Percentiles rank a stretch among this genome's conserved stretches.
phyloP scores from a whole-genome alignment of 2,329 filamentous ascomycete genomes.

The Rutstroemia sp. region DNA sequence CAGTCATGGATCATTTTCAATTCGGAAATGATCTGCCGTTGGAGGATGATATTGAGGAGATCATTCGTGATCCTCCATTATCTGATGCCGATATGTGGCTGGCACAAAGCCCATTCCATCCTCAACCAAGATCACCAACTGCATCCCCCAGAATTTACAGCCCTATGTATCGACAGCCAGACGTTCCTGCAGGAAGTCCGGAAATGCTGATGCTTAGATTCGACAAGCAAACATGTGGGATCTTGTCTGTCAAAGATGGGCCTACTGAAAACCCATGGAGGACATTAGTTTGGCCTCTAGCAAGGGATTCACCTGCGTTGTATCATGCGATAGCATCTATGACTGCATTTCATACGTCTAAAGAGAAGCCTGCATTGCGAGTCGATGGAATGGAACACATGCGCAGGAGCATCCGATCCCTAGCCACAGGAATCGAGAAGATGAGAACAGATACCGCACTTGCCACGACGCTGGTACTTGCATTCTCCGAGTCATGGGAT shows the following conservation, averaged over 20 bases:
- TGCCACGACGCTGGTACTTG: slow-evolving; percentile 61
- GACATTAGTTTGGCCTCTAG: slow-evolving; percentile 62
- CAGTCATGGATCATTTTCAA: slow-evolving; percentile 20
- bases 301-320: slow-evolving; percentile 54
- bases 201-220: slow-evolving; percentile 58
- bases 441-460: slow-evolving; percentile 60
- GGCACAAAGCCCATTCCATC: slow-evolving; percentile 18
- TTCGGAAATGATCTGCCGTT: slow-evolving; percentile 23
- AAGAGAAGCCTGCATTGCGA: slow-evolving; percentile 47
- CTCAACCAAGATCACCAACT: slow-evolving; percentile 17
- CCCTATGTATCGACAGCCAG: slow-evolving; percentile 38
- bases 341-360: slow-evolving; percentile 60
- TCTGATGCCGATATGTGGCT: slow-evolving; percentile 24
- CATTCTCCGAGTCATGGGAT: slow-evolving; percentile 67
- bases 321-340: slow-evolving; percentile 63
- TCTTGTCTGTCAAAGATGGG: slow-evolving; percentile 64
- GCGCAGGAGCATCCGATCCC: slow-evolving; percentile 51
- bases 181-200: slow-evolving; percentile 42
- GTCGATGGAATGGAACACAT: slow-evolving; percentile 63
- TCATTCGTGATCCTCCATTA: slow-evolving; percentile 34
- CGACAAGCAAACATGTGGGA: slow-evolving; percentile 59
- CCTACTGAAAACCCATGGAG: slow-evolving; percentile 65
- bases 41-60: slow-evolving; percentile 48
- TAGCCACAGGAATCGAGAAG: slow-evolving; percentile 51
- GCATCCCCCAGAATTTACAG: slow-evolving; percentile 18